These are phyloP conservation scores for Saksenaea vasiformis DNA, from an alignment of 371 early-diverging fungal species.

Conservation along the genomic window DNA sequence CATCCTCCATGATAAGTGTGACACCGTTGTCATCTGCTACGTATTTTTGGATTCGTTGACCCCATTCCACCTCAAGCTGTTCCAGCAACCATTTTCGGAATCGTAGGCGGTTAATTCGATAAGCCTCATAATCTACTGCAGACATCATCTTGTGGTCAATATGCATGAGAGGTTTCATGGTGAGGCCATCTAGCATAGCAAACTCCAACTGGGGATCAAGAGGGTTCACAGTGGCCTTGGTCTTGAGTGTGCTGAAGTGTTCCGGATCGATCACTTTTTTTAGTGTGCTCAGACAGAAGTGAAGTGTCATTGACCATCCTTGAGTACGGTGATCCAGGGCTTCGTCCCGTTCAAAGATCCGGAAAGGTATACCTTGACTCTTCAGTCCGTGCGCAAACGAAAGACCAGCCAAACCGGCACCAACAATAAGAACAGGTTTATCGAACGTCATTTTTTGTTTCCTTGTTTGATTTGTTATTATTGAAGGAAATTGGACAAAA, in stretches of 20 bases:
- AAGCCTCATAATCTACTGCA: neutral
- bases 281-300: constrained; percentile 2
- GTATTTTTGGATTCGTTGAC: neutral
- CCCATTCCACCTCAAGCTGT: neutral
- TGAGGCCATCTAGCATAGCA: neutral
- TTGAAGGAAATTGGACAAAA: neutral
- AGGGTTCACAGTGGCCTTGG: constrained; percentile 17
- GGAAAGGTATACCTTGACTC: constrained; percentile 28
- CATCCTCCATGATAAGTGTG: neutral
- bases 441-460: neutral
- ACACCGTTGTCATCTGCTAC: neutral
- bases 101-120: neutral
- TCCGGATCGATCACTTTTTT: neutral
- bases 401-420: constrained; percentile 22
- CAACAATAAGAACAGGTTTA: constrained; percentile 13
- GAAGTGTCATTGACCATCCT: constrained; percentile 17
- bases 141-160: neutral
- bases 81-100: neutral
- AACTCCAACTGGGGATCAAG: constrained; percentile 8
- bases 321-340: constrained; percentile 22
- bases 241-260: neutral
- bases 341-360: constrained; percentile 34
- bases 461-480: neutral
- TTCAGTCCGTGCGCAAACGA: constrained; percentile 34
- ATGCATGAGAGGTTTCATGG: neutral